Evolutionary conservation across 148 eudicot genomes (phyloP), one percentile per base, ranked within the genome.

Genomic region (Tetragonia tetragonoides): DNA sequence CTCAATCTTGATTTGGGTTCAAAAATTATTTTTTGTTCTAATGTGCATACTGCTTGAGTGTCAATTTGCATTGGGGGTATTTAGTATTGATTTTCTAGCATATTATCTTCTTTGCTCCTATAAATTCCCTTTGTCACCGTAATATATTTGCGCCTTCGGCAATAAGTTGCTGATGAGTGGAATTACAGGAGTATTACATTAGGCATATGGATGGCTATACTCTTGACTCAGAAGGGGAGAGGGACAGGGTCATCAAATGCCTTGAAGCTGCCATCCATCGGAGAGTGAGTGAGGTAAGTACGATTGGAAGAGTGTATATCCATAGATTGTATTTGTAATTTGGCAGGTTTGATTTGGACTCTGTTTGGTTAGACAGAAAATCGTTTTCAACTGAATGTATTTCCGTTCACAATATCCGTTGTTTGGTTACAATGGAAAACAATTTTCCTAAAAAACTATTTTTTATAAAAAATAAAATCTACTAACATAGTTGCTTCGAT

Each of bases 221-320:
- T 41, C 75, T 89, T 53, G 81, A 85, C 47, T 84, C 90, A 61
- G 90, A 90, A 81, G 89, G 85, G 18, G 97, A 93, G 85, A 87
- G 82, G 66, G 89, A 87, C 56, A 86, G 94, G 77, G 93, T 93
- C 66, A 73, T 88, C 80, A 89, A 88, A 68, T 90, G 97, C 83
- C 86, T 93, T 65, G 97, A 90, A 88, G 97, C 97, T 61, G 97
- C 97, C 53, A 88, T 93, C 68, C 84, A 79, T 49, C 86, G 97
- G 72, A 84, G 97, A 86, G 87, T 85, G 70, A 81, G 86, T 70
- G 95, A 93, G 92, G 97, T 93, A 53, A 83, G 79, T 59, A 39
- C 40, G 40, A 11, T 39, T 53, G 4, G 11, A 1, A 34, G 5
- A 56, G 17, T 20, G n/a, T 20, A 21, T 5, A 66, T 57, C 12